A percentile compares a stretch with the other conserved stretches of the same genome.
These are phyloP conservation scores for Cryptococcus jaspeensis DNA, from an alignment of 1,284 basidiomycete species.

Conservation along the genomic window DNA sequence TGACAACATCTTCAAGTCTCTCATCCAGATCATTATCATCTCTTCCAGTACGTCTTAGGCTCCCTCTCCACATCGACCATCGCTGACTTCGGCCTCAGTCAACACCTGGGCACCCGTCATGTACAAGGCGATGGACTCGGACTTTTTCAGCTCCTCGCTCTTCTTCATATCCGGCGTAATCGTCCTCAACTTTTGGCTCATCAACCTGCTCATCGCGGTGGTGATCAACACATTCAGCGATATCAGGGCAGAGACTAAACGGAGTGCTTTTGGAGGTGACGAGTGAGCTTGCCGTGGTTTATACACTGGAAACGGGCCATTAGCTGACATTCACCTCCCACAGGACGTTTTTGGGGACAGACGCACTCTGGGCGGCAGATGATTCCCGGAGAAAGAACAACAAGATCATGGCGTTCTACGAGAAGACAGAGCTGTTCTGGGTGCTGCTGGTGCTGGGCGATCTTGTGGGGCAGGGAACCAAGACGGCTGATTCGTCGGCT, in stretches of 20 bases:
- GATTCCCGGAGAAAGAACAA: conserved; percentile 29
- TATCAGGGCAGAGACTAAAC: conserved; percentile 82
- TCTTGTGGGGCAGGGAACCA: conserved; percentile 74
- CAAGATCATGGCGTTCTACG: conserved; percentile 32
- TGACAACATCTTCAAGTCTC: conserved; percentile 81
- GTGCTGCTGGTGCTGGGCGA: conserved; percentile 67
- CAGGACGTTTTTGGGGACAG: conserved; percentile 22
- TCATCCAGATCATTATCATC: conserved; percentile 81
- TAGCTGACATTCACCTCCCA: neutral
- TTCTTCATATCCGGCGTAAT: conserved; percentile 85
- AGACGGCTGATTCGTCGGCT: conserved; percentile 60
- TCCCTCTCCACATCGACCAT: neutral
- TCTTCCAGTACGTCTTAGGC: conserved; percentile 64
- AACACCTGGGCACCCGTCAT: conserved; percentile 63
- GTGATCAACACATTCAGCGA: conserved; percentile 93
- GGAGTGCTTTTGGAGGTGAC: conserved; percentile 87
- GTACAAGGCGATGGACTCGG: conserved; percentile 89
- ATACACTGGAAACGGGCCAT: neutral
- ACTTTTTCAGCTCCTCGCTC: conserved; percentile 81
- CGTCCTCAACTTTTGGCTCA: conserved; percentile 88
- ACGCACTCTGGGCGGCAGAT: conserved; percentile 38
- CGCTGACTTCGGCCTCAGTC: conserved; percentile 23
- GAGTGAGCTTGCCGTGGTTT: conserved; percentile 54
- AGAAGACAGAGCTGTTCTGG: conserved; percentile 64
- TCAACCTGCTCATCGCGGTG: conserved; percentile 93